Conservation (phyloP, 2,329 filamentous ascomycete species). For the Sarocladium brachiariae region DNA sequence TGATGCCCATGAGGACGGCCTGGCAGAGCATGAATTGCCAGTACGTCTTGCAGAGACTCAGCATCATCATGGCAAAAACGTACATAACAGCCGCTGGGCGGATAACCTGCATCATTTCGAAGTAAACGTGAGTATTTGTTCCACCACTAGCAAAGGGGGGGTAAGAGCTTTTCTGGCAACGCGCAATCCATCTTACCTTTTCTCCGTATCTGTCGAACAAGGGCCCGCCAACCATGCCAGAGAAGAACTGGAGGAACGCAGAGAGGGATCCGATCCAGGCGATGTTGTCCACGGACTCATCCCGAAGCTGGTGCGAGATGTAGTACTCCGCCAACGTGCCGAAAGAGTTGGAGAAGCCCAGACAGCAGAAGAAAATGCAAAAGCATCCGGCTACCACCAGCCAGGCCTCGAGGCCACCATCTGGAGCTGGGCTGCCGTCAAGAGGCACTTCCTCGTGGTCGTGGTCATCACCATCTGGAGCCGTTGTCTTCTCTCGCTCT, state of each 20-base stretch:
- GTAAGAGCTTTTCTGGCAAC: too few relatives aligned
- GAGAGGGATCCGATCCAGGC: constrained; percentile 36
- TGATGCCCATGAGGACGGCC: constrained; percentile 34
- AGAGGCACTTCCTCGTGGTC: too few relatives aligned
- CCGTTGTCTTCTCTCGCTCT: too few relatives aligned
- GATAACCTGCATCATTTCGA: constrained; percentile 17
- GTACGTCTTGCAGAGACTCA: constrained; percentile 36
- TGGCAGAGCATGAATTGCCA: constrained; percentile 47
- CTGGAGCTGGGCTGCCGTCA: too few relatives aligned
- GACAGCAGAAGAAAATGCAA: constrained; percentile 26
- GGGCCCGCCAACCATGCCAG: constrained; percentile 28
- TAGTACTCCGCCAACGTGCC: constrained; percentile 40
- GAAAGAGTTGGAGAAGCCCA: constrained; percentile 38
- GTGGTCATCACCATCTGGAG: too few relatives aligned
- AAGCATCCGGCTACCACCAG: too few relatives aligned
- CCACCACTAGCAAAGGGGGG: too few relatives aligned
- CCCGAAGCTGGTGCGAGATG: constrained; percentile 25
- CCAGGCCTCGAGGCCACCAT: too few relatives aligned
- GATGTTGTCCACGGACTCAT: constrained; percentile 24
- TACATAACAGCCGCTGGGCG: constrained; percentile 25
- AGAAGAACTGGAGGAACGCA: constrained; percentile 28
- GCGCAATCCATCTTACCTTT: too few relatives aligned
- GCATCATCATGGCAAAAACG: constrained; percentile 35
- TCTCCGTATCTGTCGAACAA: constrained; percentile 36
- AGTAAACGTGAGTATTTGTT: too few relatives aligned